These are phyloP conservation scores for Fusarium buxicola DNA, from an alignment of 2,329 filamentous ascomycete genomes.

Conservation along the genomic window DNA sequence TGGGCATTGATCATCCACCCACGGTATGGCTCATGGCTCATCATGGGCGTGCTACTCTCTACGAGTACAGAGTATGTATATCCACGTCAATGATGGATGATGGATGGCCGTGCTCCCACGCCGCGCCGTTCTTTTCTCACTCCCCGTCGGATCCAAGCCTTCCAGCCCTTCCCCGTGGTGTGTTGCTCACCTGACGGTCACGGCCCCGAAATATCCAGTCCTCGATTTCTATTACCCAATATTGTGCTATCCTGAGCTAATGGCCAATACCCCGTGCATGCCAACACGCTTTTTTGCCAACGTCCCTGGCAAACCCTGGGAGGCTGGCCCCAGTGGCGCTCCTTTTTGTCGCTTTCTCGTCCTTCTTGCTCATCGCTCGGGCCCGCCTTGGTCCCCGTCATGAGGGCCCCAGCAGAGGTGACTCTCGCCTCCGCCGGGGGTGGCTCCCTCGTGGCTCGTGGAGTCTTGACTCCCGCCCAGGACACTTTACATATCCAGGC, in stretches of 20 bases:
- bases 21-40: conserved; percentile 27
- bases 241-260: conserved; percentile 49
- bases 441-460: conserved; percentile 29
- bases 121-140: conserved; percentile 12
- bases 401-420: conserved; percentile 22
- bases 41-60: conserved; percentile 22
- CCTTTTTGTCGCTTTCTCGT: conserved; percentile 23
- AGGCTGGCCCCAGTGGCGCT: conserved; percentile 35
- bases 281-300: conserved; percentile 37
- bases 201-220: conserved; percentile 49
- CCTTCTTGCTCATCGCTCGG: conserved; percentile 34
- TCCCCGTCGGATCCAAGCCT: conserved; percentile 12
- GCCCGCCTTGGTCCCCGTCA: conserved; percentile 39
- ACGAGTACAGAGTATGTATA: no score
- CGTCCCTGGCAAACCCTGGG: conserved; percentile 30
- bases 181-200: conserved; percentile 47
- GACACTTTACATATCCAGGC: conserved; percentile 38
- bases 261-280: conserved; percentile 42
- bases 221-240: conserved; percentile 64
- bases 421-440: conserved; percentile 20
- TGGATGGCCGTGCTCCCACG: conserved; percentile 17
- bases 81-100: conserved; percentile 14
- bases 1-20: conserved; percentile 13
- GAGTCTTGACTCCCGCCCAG: conserved; percentile 23
- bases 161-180: conserved; percentile 40